Base-by-base conservation (phyloP, 148 eudicot species). In the Camellia lanceoleosa region DNA sequence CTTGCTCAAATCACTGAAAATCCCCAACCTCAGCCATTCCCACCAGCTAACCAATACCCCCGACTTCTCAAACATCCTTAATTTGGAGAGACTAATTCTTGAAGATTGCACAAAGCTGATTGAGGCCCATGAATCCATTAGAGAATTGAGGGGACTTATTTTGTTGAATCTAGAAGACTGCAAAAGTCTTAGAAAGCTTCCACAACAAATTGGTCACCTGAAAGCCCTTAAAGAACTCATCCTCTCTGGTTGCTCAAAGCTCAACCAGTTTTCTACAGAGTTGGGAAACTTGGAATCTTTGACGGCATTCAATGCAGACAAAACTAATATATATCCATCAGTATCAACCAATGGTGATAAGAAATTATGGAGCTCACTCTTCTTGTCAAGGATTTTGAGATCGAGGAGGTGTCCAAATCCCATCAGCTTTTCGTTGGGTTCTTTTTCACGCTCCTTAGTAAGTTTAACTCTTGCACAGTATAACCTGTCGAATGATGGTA, bases 21-120 rank as follows among this genome's bases (percentile, higher is more conserved):
- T 74, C 18, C 79, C 74, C 19, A 46, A 74, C 75, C 83, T 80
- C 15, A 80, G 83, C 44, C 16, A 41, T 43, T 80, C 73, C 51
- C 1, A 11, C 20, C 23, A 14, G 41, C 55, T 83, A 7, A 4
- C 19, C 16, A 46, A 51, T 12, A 18, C 75, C 2, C 78, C 1
- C n/a, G 69, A 78, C 56, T 78, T 79, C 55, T 70, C 78, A 30
- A n/a, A 46, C 3, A 7, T 74, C 54, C 79, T 79, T 7, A 60
- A 59, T 68, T 76, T 79, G 42, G 82, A 79, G 62, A 60, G 54
- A 6, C 46, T 83, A 41, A 67, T 55, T 60, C 52, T 59, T 75
- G n/a, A 75, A 75, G 5, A 75, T 75, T 79, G 82, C 51, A 47
- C 3, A 16, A 74, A 11, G 56, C 60, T 79, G 76, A 47, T 68